Evolutionary conservation across 805 yeast species (phyloP).

Genomic region (Suhomyces pyralidae): DNA sequence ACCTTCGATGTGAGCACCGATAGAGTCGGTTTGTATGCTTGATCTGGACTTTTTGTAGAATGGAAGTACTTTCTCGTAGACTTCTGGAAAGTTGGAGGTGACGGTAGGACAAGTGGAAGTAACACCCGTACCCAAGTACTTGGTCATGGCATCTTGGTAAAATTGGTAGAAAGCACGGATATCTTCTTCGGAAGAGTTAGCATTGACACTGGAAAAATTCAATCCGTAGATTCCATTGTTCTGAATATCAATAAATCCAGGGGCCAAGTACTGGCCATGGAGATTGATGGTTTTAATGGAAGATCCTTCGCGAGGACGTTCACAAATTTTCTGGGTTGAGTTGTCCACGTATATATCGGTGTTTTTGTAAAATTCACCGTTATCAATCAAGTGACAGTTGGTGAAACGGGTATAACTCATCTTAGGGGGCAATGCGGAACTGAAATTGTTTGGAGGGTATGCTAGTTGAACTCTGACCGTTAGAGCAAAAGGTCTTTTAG

Average conservation of each 20-base stretch:
- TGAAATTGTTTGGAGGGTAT: neutral
- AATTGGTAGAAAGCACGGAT: constrained; percentile 29
- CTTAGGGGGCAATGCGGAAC: neutral
- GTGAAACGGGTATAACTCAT: constrained; percentile 29
- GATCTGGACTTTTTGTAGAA: constrained; percentile 34
- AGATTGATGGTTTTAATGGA: constrained; percentile 37
- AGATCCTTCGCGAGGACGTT: constrained; percentile 16
- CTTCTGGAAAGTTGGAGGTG: constrained; percentile 49
- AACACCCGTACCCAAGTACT: constrained; percentile 49
- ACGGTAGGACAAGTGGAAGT: constrained; percentile 57
- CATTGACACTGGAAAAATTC: constrained; percentile 44
- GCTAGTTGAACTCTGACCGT: neutral
- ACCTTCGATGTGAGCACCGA: constrained; percentile 62
- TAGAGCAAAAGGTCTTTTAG: neutral
- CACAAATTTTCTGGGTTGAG: constrained; percentile 40
- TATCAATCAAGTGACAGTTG: constrained; percentile 43
- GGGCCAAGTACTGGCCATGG: constrained; percentile 47
- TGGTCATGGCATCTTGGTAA: constrained; percentile 44
- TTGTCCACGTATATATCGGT: constrained; percentile 45
- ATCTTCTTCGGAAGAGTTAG: constrained; percentile 28
- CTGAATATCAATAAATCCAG: constrained; percentile 57
- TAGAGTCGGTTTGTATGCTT: constrained; percentile 36
- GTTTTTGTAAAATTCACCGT: constrained; percentile 31
- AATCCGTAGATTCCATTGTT: constrained; percentile 58
- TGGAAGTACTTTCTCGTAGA: constrained; percentile 48